These are phyloP conservation scores for Fusarium sp. DNA, from an alignment of 2,329 filamentous ascomycete genomes.

Conservation along the genomic window DNA sequence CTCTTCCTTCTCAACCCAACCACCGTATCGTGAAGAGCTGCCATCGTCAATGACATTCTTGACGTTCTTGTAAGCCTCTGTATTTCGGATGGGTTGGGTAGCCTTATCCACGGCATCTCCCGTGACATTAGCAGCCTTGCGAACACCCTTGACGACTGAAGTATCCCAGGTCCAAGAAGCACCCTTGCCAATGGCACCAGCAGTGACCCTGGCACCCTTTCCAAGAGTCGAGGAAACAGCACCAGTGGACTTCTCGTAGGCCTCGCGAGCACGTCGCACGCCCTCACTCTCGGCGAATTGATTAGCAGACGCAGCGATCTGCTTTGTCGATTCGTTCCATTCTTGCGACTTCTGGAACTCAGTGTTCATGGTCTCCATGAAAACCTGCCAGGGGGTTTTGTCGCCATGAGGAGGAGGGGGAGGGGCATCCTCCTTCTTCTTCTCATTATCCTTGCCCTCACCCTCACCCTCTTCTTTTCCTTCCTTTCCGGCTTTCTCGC, in stretches of 20 bases:
- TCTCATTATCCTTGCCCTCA: constrained; percentile 60
- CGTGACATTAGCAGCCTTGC: constrained; percentile 85
- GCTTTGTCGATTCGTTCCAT: constrained; percentile 99
- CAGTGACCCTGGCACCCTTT: constrained; percentile 84
- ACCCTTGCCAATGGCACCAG: constrained; percentile 85
- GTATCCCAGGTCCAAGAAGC: constrained; percentile 99
- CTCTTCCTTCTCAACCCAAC: constrained; percentile 97
- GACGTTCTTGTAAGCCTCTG: constrained; percentile 92
- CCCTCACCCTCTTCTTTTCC: constrained; percentile 56
- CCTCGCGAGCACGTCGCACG: constrained; percentile 83
- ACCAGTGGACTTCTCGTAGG: constrained; percentile 86
- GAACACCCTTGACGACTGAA: constrained; percentile 86
- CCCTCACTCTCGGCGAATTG: constrained; percentile 94
- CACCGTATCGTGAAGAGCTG: constrained; percentile 93
- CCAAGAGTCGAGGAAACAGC: constrained; percentile 81
- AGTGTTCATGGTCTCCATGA: constrained; percentile 91
- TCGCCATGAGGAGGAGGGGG: constrained; percentile 96
- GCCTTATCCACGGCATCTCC: constrained; percentile 90
- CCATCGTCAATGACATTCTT: constrained; percentile 98
- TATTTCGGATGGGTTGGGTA: constrained; percentile 93
- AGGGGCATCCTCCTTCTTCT: constrained; percentile 74
- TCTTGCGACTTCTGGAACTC: constrained; percentile 98
- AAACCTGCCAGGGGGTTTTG: constrained; percentile 99
- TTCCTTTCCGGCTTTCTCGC: constrained; percentile 51
- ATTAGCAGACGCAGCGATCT: constrained; percentile 85